Base-by-base conservation (phyloP, 2,329 filamentous ascomycete genomes). In the Dothidotthia symphoricarpi region DNA sequence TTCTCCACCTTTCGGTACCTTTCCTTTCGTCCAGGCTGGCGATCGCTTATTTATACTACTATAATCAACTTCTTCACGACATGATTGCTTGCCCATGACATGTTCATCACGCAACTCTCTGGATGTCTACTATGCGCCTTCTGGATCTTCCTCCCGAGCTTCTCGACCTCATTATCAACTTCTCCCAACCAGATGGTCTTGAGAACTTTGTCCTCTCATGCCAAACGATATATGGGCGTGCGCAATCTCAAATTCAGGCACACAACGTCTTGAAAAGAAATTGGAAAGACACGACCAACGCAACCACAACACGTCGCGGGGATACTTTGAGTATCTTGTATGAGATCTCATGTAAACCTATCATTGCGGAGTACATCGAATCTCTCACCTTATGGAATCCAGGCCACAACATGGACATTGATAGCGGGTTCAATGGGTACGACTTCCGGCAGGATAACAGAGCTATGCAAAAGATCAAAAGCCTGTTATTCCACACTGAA, bases 81-180 rank as follows among this genome's bases (percentile, higher is more conserved):
- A n/a, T n/a, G n/a, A n/a, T n/a, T n/a, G n/a, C n/a, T n/a, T n/a
- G n/a, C n/a, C n/a, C n/a, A n/a, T n/a, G n/a, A n/a, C n/a, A n/a
- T n/a, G n/a, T n/a, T n/a, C n/a, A n/a, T n/a, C n/a, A n/a, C n/a
- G n/a, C n/a, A n/a, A n/a, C n/a, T n/a, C n/a, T n/a, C n/a, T n/a
- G n/a, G n/a, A n/a, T n/a, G n/a, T n/a, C n/a, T n/a, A n/a, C n/a
- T n/a, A n/a, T n/a, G n/a, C n/a, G n/a, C n/a, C 52, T 66, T 10
- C 54, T 65, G 24, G 53, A 61, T 28, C 51, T 66, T 10, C 61
- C 63, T 1, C 47, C 47, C 3, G 63, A 66, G 32, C 47, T 65
- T n/a, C 43, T 66, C 13, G 59, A 63, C 31, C 47, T 49, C 7
- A 58, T 66, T 24, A 55, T 66, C 25, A 48, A 57, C 22, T 47